These are phyloP conservation scores for Ensete glaucum DNA, from an alignment of 176 grass and related monocot species.

Conservation along the genomic window DNA sequence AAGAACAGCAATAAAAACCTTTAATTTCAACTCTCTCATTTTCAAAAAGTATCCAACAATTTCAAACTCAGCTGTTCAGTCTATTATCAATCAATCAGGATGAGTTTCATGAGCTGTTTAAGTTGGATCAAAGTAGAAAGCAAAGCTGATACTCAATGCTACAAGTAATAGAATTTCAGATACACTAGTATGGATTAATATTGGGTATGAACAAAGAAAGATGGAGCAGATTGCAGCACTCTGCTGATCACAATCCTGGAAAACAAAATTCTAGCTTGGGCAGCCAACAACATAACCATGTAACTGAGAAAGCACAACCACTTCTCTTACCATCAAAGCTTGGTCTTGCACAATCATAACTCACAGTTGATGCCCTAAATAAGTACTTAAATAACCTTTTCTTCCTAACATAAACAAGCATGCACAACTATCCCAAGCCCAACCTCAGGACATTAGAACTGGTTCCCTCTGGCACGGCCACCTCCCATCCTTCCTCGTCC, in stretches of 20 bases:
- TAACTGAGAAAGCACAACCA: constrained; percentile 2
- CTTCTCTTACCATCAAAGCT: neutral
- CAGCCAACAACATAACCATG: constrained; percentile 28
- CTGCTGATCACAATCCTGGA: neutral
- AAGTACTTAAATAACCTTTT: constrained; percentile 7
- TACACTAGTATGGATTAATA: neutral
- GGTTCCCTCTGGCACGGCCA: constrained; percentile 15
- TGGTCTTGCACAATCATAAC: constrained; percentile 6
- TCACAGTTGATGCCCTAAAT: neutral
- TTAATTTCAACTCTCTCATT: too few species aligned
- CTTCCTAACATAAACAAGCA: constrained; percentile 8
- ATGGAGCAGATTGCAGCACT: neutral
- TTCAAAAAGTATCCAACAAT: too few species aligned
- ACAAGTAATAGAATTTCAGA: neutral
- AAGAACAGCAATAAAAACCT: too few species aligned
- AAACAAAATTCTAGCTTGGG: constrained; percentile 6
- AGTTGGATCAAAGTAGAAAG: neutral
- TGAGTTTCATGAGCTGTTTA: too few species aligned
- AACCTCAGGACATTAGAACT: constrained; percentile 32
- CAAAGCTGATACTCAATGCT: neutral
- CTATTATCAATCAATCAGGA: too few species aligned
- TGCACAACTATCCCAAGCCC: neutral
- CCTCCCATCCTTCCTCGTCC: constrained; percentile 55
- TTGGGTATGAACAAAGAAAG: neutral
- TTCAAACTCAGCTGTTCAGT: too few species aligned